phyloP scores from a whole-genome alignment of 164 flowering plant genomes.

The Aristolochia contorta region DNA sequence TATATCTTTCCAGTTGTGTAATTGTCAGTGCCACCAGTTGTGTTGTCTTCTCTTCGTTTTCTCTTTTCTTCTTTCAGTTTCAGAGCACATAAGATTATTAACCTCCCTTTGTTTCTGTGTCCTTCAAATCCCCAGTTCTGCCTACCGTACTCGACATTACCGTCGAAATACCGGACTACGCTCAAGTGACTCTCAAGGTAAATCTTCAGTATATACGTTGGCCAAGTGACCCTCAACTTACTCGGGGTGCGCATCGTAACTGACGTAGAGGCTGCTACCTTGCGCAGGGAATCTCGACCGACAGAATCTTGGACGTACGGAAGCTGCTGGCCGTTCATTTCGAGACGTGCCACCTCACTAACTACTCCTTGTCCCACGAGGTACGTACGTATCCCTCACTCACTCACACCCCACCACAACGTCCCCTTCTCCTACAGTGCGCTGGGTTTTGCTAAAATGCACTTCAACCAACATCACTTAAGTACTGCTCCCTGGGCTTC shows the following conservation, averaged over 20 bases:
- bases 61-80: neutral
- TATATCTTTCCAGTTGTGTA: neutral
- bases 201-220: neutral
- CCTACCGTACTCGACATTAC: slow-evolving; percentile 66
- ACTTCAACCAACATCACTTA: too few relatives aligned
- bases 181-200: slow-evolving; percentile 82
- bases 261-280: neutral
- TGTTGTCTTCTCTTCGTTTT: neutral
- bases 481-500: too few relatives aligned
- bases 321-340: slow-evolving; percentile 65
- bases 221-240: too few relatives aligned
- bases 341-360: slow-evolving; percentile 80
- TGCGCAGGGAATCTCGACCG: slow-evolving; percentile 81
- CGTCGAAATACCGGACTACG: slow-evolving; percentile 59
- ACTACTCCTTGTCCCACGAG: slow-evolving; percentile 81
- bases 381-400: slow-evolving; percentile 30
- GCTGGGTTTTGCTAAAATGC: neutral
- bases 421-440: neutral
- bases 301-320: slow-evolving; percentile 73
- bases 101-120: slow-evolving; percentile 1
- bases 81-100: too few relatives aligned
- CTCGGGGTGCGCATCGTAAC: neutral
- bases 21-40: neutral
- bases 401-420: too few relatives aligned
- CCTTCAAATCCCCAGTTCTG: slow-evolving; percentile 38